Conservation (phyloP, 441 rosid species). For the Eruca vesicaria region DNA sequence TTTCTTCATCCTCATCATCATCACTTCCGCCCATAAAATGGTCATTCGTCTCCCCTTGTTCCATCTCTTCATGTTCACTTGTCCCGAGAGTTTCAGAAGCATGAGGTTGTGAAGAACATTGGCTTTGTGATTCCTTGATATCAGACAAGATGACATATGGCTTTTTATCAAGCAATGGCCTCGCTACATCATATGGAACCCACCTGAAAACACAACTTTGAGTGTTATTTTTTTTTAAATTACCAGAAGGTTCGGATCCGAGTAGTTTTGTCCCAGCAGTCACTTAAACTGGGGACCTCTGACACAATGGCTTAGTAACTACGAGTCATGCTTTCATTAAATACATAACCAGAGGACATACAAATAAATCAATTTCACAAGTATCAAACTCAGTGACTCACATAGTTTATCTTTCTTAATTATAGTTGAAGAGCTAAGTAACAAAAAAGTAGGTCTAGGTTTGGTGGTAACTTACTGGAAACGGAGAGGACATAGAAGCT, state of each 20-base stretch:
- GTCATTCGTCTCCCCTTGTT: slow-evolving; percentile 47
- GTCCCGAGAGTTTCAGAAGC: slow-evolving; percentile 38
- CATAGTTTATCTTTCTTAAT: neutral
- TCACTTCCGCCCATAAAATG: slow-evolving; percentile 36
- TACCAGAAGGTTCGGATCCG: too few species aligned
- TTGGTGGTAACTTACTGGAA: slow-evolving; percentile 58
- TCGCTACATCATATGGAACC: slow-evolving; percentile 65
- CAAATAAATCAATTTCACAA: neutral
- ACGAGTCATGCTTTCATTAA: neutral
- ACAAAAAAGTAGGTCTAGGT: neutral
- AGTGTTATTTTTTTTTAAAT: too few species aligned
- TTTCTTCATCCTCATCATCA: slow-evolving; percentile 26
- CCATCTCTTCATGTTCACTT: slow-evolving; percentile 44
- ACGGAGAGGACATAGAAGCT: slow-evolving; percentile 94
- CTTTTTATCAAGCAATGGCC: slow-evolving; percentile 65
- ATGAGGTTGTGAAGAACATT: slow-evolving; percentile 34
- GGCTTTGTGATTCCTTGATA: slow-evolving; percentile 39
- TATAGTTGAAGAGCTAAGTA: slow-evolving; percentile 6
- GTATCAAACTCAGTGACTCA: slow-evolving; percentile 7
- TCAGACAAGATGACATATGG: slow-evolving; percentile 72
- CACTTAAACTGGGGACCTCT: too few species aligned
- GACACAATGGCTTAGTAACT: too few species aligned
- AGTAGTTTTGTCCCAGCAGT: too few species aligned
- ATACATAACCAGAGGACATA: slow-evolving; percentile 1
- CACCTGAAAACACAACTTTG: slow-evolving; percentile 53